Percentiles rank a stretch among this genome's conserved stretches.
Conservation (phyloP, 176 grass and related monocot genomes). For the Eleusine indica region DNA sequence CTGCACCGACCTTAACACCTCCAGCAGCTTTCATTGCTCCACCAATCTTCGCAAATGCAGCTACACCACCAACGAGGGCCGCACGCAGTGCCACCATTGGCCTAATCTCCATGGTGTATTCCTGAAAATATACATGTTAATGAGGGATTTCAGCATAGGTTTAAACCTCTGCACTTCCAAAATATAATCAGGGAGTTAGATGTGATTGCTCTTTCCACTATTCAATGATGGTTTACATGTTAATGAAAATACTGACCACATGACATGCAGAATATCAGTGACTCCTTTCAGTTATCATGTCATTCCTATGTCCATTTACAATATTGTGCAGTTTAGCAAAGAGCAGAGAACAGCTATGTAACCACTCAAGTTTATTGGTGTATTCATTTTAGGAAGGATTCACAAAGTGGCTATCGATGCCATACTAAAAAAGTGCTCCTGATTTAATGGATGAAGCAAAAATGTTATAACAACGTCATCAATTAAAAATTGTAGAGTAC, state of each 20-base stretch:
- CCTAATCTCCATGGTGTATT: slow-evolving; percentile 63
- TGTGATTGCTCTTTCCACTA: not conserved
- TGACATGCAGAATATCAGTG: not conserved
- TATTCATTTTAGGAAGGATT: not conserved
- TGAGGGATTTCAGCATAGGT: slow-evolving; percentile 21
- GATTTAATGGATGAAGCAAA: not conserved
- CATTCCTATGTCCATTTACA: not conserved
- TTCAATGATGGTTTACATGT: not conserved
- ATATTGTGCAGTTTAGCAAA: not conserved
- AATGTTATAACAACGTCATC: not conserved
- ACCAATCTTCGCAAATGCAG: slow-evolving; percentile 76
- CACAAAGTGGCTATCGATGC: not conserved
- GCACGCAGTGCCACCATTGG: slow-evolving; percentile 90
- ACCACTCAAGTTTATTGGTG: not conserved
- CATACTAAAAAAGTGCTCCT: not conserved
- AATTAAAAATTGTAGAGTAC: not conserved
- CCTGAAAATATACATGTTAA: slow-evolving; percentile 31
- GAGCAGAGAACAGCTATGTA: not conserved
- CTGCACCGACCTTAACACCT: slow-evolving; percentile 71
- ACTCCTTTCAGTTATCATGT: not conserved
- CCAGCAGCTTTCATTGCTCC: slow-evolving; percentile 84
- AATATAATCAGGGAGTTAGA: not conserved
- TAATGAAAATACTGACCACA: not conserved
- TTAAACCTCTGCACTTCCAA: not conserved
- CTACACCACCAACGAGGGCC: slow-evolving; percentile 78